Percentiles rank a stretch among this genome's conserved stretches.
Evolutionary conservation across 163 green algal species (phyloP).

Genomic region (Volvox carteri): DNA sequence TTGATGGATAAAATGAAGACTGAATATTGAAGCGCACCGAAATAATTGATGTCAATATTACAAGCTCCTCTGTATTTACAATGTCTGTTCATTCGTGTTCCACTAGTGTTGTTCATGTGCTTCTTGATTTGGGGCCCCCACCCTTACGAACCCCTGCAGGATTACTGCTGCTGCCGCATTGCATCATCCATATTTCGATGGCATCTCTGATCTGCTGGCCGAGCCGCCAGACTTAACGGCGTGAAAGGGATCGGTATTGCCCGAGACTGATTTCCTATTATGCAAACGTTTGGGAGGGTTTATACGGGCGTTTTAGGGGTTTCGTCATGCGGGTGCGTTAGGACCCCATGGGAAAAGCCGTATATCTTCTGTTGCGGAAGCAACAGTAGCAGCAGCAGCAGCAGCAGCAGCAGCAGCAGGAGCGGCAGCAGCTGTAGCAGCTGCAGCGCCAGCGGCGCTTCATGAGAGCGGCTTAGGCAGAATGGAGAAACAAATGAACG

Average conservation of each 20-base stretch:
- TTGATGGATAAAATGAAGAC: no score
- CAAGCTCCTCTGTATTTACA: no score
- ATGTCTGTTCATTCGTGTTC: no score
- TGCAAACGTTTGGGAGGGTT: neutral
- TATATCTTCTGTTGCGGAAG: neutral
- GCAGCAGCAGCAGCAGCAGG: neutral
- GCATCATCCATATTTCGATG: constrained; percentile 78
- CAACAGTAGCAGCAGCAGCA: neutral
- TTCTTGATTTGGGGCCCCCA: no score
- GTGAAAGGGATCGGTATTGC: neutral
- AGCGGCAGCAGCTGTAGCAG: neutral
- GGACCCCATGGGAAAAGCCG: neutral
- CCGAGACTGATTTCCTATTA: neutral
- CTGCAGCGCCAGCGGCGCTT: no score
- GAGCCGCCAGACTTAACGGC: constrained; percentile 14
- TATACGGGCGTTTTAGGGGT: neutral
- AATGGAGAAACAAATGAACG: no score
- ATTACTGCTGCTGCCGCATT: constrained; percentile 75
- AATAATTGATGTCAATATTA: no score
- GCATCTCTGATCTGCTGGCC: constrained; percentile 49
- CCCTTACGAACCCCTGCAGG: no score
- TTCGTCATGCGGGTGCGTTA: neutral
- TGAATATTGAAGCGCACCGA: no score
- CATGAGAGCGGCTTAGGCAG: no score
- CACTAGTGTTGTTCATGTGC: no score